A percentile compares a stretch with the other conserved stretches of the same genome.
These are phyloP conservation scores for Smittium culicis DNA, from an alignment of 371 early-diverging fungal genomes.

Conservation along the genomic window DNA sequence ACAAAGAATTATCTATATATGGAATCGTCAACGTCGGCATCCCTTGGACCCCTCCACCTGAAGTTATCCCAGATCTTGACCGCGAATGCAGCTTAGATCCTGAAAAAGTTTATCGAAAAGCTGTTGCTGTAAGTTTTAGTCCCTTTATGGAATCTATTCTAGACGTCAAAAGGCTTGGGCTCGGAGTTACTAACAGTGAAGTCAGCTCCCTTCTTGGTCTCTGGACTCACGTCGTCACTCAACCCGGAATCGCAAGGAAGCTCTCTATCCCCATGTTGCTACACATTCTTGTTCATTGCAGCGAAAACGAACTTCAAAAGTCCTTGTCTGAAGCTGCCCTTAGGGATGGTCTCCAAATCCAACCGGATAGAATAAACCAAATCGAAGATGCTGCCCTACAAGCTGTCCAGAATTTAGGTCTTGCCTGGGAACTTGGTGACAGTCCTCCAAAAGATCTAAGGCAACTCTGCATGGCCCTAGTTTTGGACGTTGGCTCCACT, in stretches of 20 bases:
- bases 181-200: constrained; percentile 27
- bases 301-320: constrained; percentile 25
- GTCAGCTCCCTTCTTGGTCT: constrained; percentile 22
- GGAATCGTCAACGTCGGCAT: constrained; percentile 22
- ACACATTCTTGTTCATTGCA: constrained; percentile 30
- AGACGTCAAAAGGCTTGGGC: constrained; percentile 27
- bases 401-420: constrained; percentile 31
- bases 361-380: constrained; percentile 25
- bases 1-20: constrained; percentile 18
- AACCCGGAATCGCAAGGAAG: constrained; percentile 14
- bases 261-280: constrained; percentile 32
- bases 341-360: constrained; percentile 14
- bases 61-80: constrained; percentile 24
- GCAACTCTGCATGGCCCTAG: constrained; percentile 32
- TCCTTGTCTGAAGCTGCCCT: constrained; percentile 29
- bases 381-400: constrained; percentile 32
- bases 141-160: constrained; percentile 27
- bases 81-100: constrained; percentile 32
- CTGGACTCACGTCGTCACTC: constrained; percentile 17
- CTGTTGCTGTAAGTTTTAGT: constrained; percentile 24
- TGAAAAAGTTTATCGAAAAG: constrained; percentile 31
- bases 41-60: constrained; percentile 22
- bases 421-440: constrained; percentile 34
- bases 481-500: constrained; percentile 27
- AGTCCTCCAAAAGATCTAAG: constrained; percentile 31